Base-by-base conservation (phyloP, 768 basidiomycete species). In the Steccherinum ochraceum region DNA sequence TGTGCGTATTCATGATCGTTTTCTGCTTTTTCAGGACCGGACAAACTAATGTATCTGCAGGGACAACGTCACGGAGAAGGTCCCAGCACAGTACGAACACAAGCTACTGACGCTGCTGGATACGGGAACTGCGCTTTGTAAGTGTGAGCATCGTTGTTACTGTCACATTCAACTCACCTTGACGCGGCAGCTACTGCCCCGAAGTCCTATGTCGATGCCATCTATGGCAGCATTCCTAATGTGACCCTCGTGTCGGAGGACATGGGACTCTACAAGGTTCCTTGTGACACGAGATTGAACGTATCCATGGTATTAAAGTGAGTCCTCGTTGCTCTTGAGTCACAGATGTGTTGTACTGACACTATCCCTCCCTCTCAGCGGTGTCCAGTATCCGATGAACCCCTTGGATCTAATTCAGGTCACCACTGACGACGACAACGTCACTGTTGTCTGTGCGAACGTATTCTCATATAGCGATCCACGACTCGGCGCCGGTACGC, bases 201-300 rank as follows among this genome's bases (percentile, higher is more conserved):
- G 11, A 27, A 48, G 20, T 27, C 43, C n/a, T 58, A 56, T 43
- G 49, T 51, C 24, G 55, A 58, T 24, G 52, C 55, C 7, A 44
- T 58, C 4, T 58, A 56, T 50, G 21, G 19, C 13, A 35, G 44
- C 25, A 24, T 58, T 19, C 49, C 48, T 11, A 52, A 52, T 19
- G 13, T 49, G 2, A 18, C 48, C 19, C 20, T 7, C 2, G 12
- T 48, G 13, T 23, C 48, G 40, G 50, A 45, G 7, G 12, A 23
- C 21, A 3, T 3, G 2, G 56, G 56, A 12, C 11, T 46, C 3
- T 57, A 52, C 23, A n/a, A 18, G 4, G 5, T 57, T 1, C 56
- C 56, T 5, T 57, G 56, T 44, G 51, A 57, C 41, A 52, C 51
- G 39, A 53, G 50, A n/a, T 23, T 45, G 3, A 55, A 57, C 43